Conservation (phyloP, 495 filamentous ascomycete genomes). For the Lasiosphaeris hirsuta region DNA sequence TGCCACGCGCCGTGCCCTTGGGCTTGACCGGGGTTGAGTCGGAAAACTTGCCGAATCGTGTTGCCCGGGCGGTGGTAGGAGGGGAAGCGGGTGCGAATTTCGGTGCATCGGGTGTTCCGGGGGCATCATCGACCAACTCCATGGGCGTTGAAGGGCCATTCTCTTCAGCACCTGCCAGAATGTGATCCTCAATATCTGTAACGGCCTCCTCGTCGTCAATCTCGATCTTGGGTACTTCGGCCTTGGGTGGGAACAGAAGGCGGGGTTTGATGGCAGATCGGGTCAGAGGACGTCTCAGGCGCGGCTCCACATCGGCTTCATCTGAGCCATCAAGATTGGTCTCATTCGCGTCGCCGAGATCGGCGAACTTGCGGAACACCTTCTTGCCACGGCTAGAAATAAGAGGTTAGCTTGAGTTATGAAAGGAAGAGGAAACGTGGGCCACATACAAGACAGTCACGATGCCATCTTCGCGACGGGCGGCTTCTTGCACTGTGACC, state of each 20-base stretch:
- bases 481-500: slow-evolving; percentile 57
- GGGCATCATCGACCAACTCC: slow-evolving; percentile 25
- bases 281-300: slow-evolving; percentile 55
- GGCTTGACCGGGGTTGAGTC: slow-evolving; percentile 29
- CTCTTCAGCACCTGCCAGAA: slow-evolving; percentile 50
- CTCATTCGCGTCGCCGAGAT: slow-evolving; percentile 24
- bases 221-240: slow-evolving; percentile 40
- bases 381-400: slow-evolving; percentile 79
- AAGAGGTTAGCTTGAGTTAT: neutral
- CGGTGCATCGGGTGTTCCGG: slow-evolving; percentile 50
- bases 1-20: slow-evolving; percentile 13
- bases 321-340: slow-evolving; percentile 35
- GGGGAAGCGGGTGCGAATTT: slow-evolving; percentile 53
- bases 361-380: slow-evolving; percentile 65
- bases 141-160: slow-evolving; percentile 44
- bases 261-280: slow-evolving; percentile 79
- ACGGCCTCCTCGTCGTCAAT: slow-evolving; percentile 55
- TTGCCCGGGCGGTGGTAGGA: slow-evolving; percentile 53
- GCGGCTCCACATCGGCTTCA: slow-evolving; percentile 48
- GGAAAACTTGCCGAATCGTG: slow-evolving; percentile 37
- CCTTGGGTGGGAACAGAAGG: slow-evolving; percentile 67
- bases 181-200: slow-evolving; percentile 52
- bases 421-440: neutral
- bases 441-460: slow-evolving; percentile 80
- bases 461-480: slow-evolving; percentile 71